Conservation (phyloP, 1,284 basidiomycete species). For the Austropuccinia psidii region DNA sequence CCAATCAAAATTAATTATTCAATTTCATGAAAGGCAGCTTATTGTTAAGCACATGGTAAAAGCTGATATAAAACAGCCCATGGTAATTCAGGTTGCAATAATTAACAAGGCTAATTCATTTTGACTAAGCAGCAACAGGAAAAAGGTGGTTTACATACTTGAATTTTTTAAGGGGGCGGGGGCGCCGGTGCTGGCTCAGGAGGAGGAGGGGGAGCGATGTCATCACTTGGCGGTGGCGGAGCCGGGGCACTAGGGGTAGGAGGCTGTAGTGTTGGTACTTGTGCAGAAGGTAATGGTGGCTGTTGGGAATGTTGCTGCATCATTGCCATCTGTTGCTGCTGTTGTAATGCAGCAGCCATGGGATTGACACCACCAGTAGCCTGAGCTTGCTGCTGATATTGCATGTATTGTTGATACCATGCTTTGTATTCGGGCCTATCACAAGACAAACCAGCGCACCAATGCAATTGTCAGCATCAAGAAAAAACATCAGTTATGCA, state of each 20-base stretch:
- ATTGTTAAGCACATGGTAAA: too few species aligned
- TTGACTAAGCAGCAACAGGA: too few species aligned
- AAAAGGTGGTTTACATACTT: too few species aligned
- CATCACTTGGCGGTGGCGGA: constrained; percentile 28
- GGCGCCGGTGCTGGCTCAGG: constrained; percentile 30
- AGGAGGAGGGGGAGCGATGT: constrained; percentile 21
- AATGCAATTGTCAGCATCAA: neutral
- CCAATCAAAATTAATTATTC: too few species aligned
- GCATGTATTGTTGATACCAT: constrained; percentile 37
- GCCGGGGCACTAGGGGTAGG: neutral
- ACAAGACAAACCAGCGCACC: neutral
- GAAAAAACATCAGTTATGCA: neutral
- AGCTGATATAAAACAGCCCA: too few species aligned
- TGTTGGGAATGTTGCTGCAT: neutral
- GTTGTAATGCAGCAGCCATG: neutral
- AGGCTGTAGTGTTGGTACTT: neutral
- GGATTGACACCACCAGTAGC: neutral
- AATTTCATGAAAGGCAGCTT: too few species aligned
- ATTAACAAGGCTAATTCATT: too few species aligned
- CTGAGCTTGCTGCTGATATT: constrained; percentile 34
- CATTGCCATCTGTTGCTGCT: neutral
- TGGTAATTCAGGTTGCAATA: too few species aligned
- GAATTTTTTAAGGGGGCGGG: constrained; percentile 12
- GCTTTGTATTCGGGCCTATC: constrained; percentile 27
- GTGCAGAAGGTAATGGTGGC: neutral